Conservation (phyloP, 2,329 filamentous ascomycete species). For the Chaetomiaceae sp. region DNA sequence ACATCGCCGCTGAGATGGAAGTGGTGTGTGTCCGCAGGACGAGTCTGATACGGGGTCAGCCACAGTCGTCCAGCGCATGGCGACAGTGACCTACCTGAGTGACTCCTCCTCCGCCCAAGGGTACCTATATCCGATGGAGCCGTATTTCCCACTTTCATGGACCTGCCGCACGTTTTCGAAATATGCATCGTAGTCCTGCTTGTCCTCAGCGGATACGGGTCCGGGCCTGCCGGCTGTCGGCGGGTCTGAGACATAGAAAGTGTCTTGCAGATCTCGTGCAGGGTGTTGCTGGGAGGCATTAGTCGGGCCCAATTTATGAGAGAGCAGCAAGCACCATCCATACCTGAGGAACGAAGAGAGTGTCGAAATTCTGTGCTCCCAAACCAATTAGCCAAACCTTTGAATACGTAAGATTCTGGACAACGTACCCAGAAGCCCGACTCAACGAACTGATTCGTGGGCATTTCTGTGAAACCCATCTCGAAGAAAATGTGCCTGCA, state of each 20-base stretch:
- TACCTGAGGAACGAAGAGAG: constrained; percentile 82
- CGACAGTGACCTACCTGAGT: constrained; percentile 40
- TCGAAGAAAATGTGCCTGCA: constrained; percentile 92
- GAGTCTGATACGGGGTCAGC: constrained; percentile 35
- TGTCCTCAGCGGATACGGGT: constrained; percentile 47
- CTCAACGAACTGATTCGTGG: constrained; percentile 87
- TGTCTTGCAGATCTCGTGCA: constrained; percentile 93
- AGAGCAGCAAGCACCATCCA: background rate
- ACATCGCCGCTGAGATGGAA: constrained; percentile 80
- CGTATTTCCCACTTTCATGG: constrained; percentile 86
- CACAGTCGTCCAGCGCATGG: background rate
- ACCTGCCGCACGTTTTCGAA: constrained; percentile 83
- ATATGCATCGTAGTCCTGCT: constrained; percentile 72
- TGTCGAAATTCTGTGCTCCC: constrained; percentile 70
- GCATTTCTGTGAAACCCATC: constrained; percentile 98
- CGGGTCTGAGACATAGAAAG: constrained; percentile 92
- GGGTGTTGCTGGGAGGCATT: constrained; percentile 63
- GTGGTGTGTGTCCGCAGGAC: constrained; percentile 97
- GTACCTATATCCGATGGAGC: constrained; percentile 93
- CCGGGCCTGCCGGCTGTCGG: constrained; percentile 63
- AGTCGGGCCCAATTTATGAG: no score
- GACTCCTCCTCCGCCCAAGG: constrained; percentile 87
- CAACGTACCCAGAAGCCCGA: constrained; percentile 71
- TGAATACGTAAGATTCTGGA: no score
- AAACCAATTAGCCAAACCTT: no score